Percentiles rank a stretch among this genome's conserved stretches.
These are phyloP conservation scores for Rhizophora mangle DNA, from an alignment of 345 rosid genomes.

Conservation along the genomic window DNA sequence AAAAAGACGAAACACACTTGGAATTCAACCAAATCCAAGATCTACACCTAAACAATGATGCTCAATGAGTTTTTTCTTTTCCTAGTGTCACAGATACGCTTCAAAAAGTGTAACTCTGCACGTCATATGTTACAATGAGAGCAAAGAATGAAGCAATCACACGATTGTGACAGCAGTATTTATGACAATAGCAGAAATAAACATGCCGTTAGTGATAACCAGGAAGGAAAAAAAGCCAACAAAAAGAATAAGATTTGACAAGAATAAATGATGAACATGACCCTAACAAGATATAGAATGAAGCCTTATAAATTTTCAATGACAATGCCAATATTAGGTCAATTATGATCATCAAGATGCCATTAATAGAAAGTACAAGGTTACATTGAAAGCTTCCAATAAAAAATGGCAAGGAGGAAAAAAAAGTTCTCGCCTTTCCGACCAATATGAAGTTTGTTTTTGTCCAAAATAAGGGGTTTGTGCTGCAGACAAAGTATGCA, in stretches of 20 bases:
- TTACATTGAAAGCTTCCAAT: too few species aligned
- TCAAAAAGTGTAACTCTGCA: background rate
- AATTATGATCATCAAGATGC: constrained; percentile 12
- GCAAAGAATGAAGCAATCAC: background rate
- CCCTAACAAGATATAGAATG: background rate
- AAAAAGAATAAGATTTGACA: background rate
- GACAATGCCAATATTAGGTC: constrained; percentile 5
- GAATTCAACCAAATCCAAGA: too few species aligned
- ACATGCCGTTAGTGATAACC: background rate
- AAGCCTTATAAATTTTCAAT: constrained; percentile 9
- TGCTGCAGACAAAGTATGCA: background rate
- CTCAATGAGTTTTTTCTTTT: too few species aligned
- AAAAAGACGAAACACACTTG: too few species aligned
- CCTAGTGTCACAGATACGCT: background rate
- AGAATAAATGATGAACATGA: background rate
- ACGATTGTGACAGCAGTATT: background rate
- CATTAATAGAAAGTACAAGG: background rate
- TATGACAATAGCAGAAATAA: background rate
- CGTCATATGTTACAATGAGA: too few species aligned
- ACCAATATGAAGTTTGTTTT: background rate
- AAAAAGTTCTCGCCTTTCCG: too few species aligned
- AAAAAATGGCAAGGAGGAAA: too few species aligned
- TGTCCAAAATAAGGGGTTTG: background rate
- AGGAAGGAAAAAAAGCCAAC: background rate
- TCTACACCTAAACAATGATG: too few species aligned